phyloP scores from a whole-genome alignment of 768 basidiomycete species.

The Rhodosporidiobolus odoratus region DNA sequence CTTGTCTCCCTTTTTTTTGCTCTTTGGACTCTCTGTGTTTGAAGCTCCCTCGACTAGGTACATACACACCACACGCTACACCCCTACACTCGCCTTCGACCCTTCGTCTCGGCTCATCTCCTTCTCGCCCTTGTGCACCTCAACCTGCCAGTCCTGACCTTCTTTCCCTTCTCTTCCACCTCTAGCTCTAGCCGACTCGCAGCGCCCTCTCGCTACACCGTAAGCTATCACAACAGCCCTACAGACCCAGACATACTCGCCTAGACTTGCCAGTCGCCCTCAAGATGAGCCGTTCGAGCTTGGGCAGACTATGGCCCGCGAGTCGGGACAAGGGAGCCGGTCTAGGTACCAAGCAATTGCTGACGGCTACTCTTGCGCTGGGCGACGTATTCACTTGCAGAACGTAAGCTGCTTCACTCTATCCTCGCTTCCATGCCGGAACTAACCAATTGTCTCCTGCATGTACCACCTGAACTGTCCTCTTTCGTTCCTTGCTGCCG shows the following conservation, averaged over 20 bases:
- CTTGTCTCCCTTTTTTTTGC: not conserved
- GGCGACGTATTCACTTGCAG: not conserved
- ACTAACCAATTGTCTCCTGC: constrained; percentile 13
- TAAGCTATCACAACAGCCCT: no score
- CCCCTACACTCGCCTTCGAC: not conserved
- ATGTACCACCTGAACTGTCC: not conserved
- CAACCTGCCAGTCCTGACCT: not conserved
- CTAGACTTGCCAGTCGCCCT: no score
- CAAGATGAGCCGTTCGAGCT: constrained; percentile 1
- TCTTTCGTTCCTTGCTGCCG: not conserved
- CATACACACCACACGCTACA: not conserved
- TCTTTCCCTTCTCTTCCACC: not conserved
- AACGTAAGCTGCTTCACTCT: constrained; percentile 5
- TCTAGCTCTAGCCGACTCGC: not conserved
- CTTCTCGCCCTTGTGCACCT: not conserved
- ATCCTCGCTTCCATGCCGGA: not conserved
- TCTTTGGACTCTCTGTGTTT: constrained; percentile 1
- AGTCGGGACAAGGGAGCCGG: constrained; percentile 21
- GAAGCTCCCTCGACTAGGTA: not conserved
- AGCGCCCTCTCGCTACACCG: not conserved
- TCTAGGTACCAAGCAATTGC: constrained; percentile 5
- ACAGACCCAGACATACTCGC: no score
- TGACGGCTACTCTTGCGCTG: constrained; percentile 27
- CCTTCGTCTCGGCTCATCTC: not conserved
- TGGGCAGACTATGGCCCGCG: not conserved